Conservation (phyloP, 1,139 yeast species). For the Kodamaea suecica region DNA sequence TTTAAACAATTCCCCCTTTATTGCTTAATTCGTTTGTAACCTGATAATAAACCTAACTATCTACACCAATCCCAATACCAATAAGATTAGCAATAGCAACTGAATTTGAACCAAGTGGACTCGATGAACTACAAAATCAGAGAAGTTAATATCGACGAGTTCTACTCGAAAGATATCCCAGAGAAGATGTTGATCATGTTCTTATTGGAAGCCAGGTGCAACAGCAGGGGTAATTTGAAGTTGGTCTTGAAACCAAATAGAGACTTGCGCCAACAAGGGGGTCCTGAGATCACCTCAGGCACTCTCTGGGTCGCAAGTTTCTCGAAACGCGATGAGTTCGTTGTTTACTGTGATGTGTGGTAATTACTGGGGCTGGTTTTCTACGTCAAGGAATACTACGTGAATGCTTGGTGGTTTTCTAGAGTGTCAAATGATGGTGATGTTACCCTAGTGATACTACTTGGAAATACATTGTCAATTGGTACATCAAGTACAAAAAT, state of each 20-base stretch:
- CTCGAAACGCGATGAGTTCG: conserved; percentile 9
- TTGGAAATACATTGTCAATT: too few species aligned
- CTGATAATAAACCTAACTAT: background rate
- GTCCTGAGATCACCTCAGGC: conserved; percentile 11
- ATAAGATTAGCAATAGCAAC: too few species aligned
- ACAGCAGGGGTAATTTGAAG: conserved; percentile 9
- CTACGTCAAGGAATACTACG: too few species aligned
- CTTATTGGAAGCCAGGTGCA: conserved; percentile 9
- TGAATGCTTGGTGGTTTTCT: too few species aligned
- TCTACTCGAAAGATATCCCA: conserved; percentile 10
- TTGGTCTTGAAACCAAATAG: conserved; percentile 10
- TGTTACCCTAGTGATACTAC: too few species aligned
- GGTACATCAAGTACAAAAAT: too few species aligned
- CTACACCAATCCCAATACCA: too few species aligned
- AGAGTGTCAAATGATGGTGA: too few species aligned
- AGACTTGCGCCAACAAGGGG: conserved; percentile 8
- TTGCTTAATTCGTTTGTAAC: background rate
- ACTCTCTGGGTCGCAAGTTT: conserved; percentile 11
- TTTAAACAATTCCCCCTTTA: background rate
- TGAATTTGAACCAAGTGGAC: too few species aligned
- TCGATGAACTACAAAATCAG: conserved; percentile 9
- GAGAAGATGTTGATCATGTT: conserved; percentile 10
- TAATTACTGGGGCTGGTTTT: conserved; percentile 1
- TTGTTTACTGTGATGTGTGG: conserved; percentile 10
- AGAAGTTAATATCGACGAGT: conserved; percentile 11